phyloP scores from a whole-genome alignment of 1,284 basidiomycete species.

The Ustilago bromivora region DNA sequence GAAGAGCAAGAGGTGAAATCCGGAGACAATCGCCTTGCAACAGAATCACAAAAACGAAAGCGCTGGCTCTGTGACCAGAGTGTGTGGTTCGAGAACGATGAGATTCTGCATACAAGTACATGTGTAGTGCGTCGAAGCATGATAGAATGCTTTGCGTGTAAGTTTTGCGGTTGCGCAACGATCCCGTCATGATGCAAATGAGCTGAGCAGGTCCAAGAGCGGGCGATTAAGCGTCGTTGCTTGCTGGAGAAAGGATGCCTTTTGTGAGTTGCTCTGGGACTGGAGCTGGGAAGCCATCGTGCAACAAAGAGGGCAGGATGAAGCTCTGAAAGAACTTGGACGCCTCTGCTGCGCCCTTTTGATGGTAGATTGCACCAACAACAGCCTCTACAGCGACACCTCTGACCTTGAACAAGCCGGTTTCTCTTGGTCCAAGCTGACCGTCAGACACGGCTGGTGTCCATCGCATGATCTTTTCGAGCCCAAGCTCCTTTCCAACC shows the following conservation, averaged over 20 bases:
- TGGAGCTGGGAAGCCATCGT: constrained; percentile 36
- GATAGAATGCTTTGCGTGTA: constrained; percentile 11
- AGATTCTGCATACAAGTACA: constrained; percentile 39
- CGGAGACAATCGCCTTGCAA: background rate
- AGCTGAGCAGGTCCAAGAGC: background rate
- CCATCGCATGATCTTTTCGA: constrained; percentile 70
- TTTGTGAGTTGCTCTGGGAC: constrained; percentile 37
- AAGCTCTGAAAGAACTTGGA: constrained; percentile 33
- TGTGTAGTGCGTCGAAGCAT: constrained; percentile 25
- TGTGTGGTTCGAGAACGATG: constrained; percentile 4
- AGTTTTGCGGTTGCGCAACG: background rate
- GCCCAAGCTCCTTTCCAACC: constrained; percentile 54
- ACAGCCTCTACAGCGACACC: constrained; percentile 67
- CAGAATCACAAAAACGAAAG: background rate
- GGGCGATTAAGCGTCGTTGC: constrained; percentile 10
- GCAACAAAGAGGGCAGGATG: constrained; percentile 33
- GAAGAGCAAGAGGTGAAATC: background rate
- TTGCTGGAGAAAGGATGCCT: constrained; percentile 4
- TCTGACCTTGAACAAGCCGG: constrained; percentile 67
- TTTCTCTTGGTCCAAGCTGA: constrained; percentile 55
- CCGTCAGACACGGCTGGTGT: constrained; percentile 58
- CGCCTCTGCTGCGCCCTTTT: constrained; percentile 45
- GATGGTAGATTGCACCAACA: constrained; percentile 68
- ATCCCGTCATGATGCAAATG: background rate
- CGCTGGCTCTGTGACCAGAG: background rate